Base-by-base conservation (phyloP, 176 grass and related monocot species). In the Panicum miliaceum region DNA sequence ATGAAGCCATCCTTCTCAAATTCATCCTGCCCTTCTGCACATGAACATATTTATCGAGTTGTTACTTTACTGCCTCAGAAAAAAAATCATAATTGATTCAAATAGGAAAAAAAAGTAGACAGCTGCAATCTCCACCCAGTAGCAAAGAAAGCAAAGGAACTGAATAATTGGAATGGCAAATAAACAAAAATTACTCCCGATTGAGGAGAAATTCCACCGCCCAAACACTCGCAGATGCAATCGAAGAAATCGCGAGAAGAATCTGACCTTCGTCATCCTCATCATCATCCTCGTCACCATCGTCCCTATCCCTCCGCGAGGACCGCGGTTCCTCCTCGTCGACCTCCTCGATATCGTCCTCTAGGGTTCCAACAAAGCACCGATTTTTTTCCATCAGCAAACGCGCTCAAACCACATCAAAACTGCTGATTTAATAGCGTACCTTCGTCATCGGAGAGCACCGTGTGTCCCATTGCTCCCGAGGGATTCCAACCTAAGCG, bases 1-100 rank as follows among this genome's bases (percentile, higher is more conserved):
- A 96, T 99, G 79, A 99, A 99, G 38, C 90, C 91, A 87, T 96
- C 96, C 87, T 96, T 93, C 75, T 96, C 97, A 51, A 92, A 99
- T 73, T 99, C 97, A 80, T 99, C 82, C 22, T 96, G 88, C 14
- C 90, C 97, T 1, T 96, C 97, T 99, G 81, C 76, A 73, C 37
- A 84, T 16, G 23, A 64, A 69, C 41, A 50, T 22, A 72, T 79
- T 79, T 66, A 72, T 23, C 15, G 23, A 3, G 7, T 27, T 76
- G 66, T 29, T 60, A 79, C 11, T 16, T 61, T 53, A 37, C 22
- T 64, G 73, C 8, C 37, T 63, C 15, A 12, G 6, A 32, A 53
- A 10, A 64, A 51, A 40, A 58, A 57, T 50, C 70, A 81, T 53
- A 22, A 48, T 12, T 14, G 7, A 61, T 3, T 19, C 27, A 8